These are phyloP conservation scores for Chalciporus chontae DNA, from an alignment of 768 basidiomycete species.

Conservation along the genomic window DNA sequence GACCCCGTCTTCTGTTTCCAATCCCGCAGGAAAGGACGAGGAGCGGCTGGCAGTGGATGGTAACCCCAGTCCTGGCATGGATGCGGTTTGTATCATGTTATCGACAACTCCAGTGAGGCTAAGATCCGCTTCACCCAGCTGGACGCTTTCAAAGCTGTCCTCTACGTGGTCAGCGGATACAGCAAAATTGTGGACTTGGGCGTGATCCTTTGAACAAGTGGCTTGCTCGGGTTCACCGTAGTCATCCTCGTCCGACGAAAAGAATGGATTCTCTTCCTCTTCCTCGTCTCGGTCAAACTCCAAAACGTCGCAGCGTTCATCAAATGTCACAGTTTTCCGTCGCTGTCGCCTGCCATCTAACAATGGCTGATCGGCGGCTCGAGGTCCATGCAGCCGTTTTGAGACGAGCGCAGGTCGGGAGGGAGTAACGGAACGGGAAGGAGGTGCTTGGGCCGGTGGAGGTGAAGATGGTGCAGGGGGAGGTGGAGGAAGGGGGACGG, in stretches of 20 bases:
- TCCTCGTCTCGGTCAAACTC: constrained; percentile 75
- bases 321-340: constrained; percentile 77
- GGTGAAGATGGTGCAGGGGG: constrained; percentile 29
- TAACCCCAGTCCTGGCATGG: constrained; percentile 22
- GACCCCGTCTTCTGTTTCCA: constrained; percentile 59
- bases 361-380: constrained; percentile 42
- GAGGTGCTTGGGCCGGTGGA: constrained; percentile 41
- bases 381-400: constrained; percentile 73
- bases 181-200: neutral
- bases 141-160: constrained; percentile 39
- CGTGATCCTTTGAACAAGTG: constrained; percentile 9
- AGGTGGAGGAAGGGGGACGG: neutral
- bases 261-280: constrained; percentile 46
- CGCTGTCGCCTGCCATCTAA: constrained; percentile 43
- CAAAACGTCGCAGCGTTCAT: constrained; percentile 76
- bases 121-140: constrained; percentile 38
- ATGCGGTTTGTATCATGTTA: constrained; percentile 50
- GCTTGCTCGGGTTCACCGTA: constrained; percentile 18
- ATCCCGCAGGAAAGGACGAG: constrained; percentile 44
- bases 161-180: constrained; percentile 5
- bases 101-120: constrained; percentile 73
- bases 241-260: constrained; percentile 36
- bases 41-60: constrained; percentile 36
- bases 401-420: constrained; percentile 68
- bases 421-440: constrained; percentile 27